Base-by-base conservation (phyloP, 495 filamentous ascomycete genomes). In the Evernia prunastri region DNA sequence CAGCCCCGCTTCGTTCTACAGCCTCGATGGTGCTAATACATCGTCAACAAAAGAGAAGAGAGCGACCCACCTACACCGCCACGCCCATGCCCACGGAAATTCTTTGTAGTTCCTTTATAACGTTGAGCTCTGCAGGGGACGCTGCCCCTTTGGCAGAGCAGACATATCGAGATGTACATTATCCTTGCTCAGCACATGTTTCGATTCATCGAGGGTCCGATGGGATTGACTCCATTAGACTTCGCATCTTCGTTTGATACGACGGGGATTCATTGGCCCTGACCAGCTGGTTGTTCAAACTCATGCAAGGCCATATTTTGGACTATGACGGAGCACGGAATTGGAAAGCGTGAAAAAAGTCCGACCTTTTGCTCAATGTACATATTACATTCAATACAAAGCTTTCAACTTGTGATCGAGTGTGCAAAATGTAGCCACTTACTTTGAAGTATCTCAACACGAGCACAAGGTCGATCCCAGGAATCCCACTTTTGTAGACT, bases 231-330 rank as follows among this genome's bases (percentile, higher is more conserved):
- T 20, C 51, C 11, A 3, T 54, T 29, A 31, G 27, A 54, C 29
- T 33, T 54, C 15, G 51, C 51, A 33, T 54, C 29, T 54, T 54
- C 29, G 51, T 54, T 33, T 54, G 51, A 20, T 54, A 54, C 51
- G 27, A n/a, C 51, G 6, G 29, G 13, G 27, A 15, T 17, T 54
- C 1, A 4, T 20, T 33, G 29, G 17, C 7, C 15, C 33, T 9
- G 5, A 31, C 29, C 51, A 54, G 8, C 15, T 54, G 51, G 17
- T 33, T 54, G 51, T 31, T 33, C 18, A 10, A 54, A 20, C 33
- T 54, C 15, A 1, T 54, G 9, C 29, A 20, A 9, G 29, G 15
- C 11, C 15, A 20, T n/a, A 8, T 33, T 3, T 35, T 18, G 29
- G 29, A 6, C 27, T 18, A 54, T 31, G 13, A 29, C 49, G 45